Conservation (phyloP, 768 basidiomycete species). For the Mycena venus region DNA sequence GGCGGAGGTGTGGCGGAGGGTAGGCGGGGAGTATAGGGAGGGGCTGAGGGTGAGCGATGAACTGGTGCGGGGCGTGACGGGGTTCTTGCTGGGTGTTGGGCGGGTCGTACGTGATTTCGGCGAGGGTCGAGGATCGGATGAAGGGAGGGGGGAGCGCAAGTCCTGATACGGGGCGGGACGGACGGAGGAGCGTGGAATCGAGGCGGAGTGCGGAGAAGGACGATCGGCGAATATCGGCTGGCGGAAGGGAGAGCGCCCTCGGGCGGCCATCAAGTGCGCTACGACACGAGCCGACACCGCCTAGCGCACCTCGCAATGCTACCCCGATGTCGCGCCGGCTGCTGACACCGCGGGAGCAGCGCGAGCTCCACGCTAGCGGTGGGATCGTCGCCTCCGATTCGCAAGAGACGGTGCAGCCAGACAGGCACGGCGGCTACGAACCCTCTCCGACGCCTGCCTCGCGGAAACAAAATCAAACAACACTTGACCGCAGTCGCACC, state of each 20-base stretch:
- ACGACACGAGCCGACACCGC: constrained; percentile 29
- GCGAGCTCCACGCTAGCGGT: constrained; percentile 52
- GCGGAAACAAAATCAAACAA: constrained; percentile 41
- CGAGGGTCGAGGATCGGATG: constrained; percentile 42
- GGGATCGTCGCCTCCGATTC: constrained; percentile 56
- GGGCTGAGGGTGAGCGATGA: constrained; percentile 82
- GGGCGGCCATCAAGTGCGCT: constrained; percentile 49
- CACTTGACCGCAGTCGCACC: constrained; percentile 58
- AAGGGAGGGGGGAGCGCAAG: constrained; percentile 63
- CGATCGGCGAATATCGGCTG: constrained; percentile 50
- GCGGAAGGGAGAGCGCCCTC: constrained; percentile 52
- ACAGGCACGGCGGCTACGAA: constrained; percentile 41
- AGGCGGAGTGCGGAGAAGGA: constrained; percentile 67
- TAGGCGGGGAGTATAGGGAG: constrained; percentile 82
- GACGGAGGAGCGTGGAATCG: constrained; percentile 67
- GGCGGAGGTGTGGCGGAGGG: constrained; percentile 74
- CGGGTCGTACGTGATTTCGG: constrained; percentile 72
- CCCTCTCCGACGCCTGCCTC: constrained; percentile 60
- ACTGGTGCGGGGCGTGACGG: constrained; percentile 81
- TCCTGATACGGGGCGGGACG: constrained; percentile 63
- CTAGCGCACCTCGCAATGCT: constrained; percentile 37
- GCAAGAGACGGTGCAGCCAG: constrained; percentile 54
- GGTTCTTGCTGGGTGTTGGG: constrained; percentile 81
- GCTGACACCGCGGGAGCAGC: constrained; percentile 70
- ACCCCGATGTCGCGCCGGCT: constrained; percentile 63